phyloP scores from a whole-genome alignment of 768 basidiomycete genomes.

The Agaricus sinodeliciosus region DNA sequence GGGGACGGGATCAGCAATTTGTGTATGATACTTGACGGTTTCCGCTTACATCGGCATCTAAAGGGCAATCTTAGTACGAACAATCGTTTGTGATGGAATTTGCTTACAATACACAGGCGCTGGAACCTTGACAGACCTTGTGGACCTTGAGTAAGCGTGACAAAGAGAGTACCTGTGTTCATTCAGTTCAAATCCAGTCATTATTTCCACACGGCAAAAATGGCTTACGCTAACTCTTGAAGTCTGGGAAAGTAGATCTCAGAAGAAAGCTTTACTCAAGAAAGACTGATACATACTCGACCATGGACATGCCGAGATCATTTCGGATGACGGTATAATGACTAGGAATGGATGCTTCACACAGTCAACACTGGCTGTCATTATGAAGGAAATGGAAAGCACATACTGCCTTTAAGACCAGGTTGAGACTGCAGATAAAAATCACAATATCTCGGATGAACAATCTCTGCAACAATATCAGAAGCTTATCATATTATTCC shows the following conservation, averaged over 20 bases:
- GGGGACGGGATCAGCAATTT: not conserved
- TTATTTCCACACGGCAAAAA: no score
- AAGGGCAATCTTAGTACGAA: not conserved
- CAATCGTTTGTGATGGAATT: not conserved
- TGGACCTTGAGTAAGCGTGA: slow-evolving; percentile 63
- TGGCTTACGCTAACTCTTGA: slow-evolving; percentile 9
- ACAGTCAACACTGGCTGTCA: not conserved
- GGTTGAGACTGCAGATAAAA: slow-evolving; percentile 54
- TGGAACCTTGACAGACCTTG: slow-evolving; percentile 68
- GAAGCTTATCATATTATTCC: not conserved
- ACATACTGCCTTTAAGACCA: slow-evolving; percentile 48
- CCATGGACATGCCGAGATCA: slow-evolving; percentile 22
- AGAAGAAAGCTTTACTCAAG: not conserved
- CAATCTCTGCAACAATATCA: slow-evolving; percentile 19
- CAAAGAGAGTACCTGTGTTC: slow-evolving; percentile 38
- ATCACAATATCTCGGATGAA: slow-evolving; percentile 38
- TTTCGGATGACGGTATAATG: slow-evolving; percentile 49
- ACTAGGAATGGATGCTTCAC: slow-evolving; percentile 24
- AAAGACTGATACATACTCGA: slow-evolving; percentile 14
- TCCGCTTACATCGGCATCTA: slow-evolving; percentile 9
- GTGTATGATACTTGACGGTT: not conserved
- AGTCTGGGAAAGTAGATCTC: not conserved
- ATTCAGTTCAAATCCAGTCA: not conserved
- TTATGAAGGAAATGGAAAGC: not conserved
- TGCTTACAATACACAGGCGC: slow-evolving; percentile 65